Base-by-base conservation (phyloP, 352 stramenopile genomes). In the Phytopythium litorale region DNA sequence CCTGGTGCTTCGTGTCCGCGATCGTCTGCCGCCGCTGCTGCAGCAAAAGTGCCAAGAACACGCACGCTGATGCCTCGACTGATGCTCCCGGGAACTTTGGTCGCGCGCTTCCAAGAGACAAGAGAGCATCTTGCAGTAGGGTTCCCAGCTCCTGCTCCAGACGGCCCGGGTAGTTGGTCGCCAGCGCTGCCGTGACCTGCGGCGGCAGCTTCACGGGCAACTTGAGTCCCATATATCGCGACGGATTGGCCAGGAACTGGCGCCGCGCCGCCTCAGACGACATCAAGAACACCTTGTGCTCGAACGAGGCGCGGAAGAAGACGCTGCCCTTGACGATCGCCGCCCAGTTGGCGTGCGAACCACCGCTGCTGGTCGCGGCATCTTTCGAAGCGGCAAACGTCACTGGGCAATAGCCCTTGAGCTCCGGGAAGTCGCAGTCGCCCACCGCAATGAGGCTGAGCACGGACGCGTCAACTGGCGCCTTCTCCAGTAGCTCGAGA, bases 351-450 rank as follows among this genome's bases (percentile, higher is more conserved):
- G 75, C 63, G 16, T 63, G 67, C 1, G 49, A 58, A 33, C 72
- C 74, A 11, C 66, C 56, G 13, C n/a, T 21, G 21, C 53, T 46
- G 21, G 19, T 45, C 0, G 13, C 12, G 12, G 23, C 21, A 11
- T 13, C 25, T 32, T 49, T 35, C 1, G 16, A 37, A 8, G 46
- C 56, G 21, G 76, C 63, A 53, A 89, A 90, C 4, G 79, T 90
- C 25, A 92, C 83, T 8, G 83, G 80, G 56, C 81, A 92, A 58
- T 91, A 92, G 8, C 81, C 83, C 67, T 86, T 87, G 50, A 90
- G 63, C 57, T 92, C 83, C 0, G 81, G 81, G 35, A 89, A 88
- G 51, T 88, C 76, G 35, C 79, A 90, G 52, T 90, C 81, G 11
- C 72, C 55, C 8, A 89, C 81, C 0, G 71, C 75, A 2, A 92